A percentile compares a stretch with the other conserved stretches of the same genome.
Conservation (phyloP, 441 rosid species). For the Gossypium laxum region DNA sequence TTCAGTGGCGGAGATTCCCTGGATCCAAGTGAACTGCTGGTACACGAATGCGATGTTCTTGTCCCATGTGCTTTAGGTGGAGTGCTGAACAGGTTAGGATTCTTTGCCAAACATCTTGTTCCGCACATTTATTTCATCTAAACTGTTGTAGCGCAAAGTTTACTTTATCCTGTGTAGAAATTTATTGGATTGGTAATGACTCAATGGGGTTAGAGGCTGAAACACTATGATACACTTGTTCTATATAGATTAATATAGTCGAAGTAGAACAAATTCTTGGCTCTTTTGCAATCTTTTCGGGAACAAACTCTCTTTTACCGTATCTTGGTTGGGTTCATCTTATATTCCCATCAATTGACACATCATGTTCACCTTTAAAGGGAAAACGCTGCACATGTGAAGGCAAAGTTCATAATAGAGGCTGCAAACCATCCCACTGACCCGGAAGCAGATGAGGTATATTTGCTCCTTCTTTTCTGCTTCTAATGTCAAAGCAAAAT, state of each 20-base stretch:
- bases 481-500: background rate
- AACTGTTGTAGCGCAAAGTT: background rate
- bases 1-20: slow-evolving; percentile 65
- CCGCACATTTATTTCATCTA: background rate
- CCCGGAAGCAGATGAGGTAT: slow-evolving; percentile 90
- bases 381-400: slow-evolving; percentile 84
- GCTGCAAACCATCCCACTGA: slow-evolving; percentile 97
- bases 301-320: too few species aligned
- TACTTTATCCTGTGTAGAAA: background rate
- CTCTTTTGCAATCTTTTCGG: background rate
- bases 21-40: slow-evolving; percentile 52
- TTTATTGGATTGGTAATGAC: background rate
- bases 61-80: slow-evolving; percentile 92
- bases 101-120: slow-evolving; percentile 2
- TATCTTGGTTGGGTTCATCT: background rate
- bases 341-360: background rate
- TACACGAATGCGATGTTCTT: slow-evolving; percentile 88
- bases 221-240: background rate
- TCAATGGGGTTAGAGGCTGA: background rate
- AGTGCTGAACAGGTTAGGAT: slow-evolving; percentile 62
- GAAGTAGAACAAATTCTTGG: background rate
- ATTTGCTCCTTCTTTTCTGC: background rate
- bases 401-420: slow-evolving; percentile 84
- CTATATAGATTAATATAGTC: background rate
- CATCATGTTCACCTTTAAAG: slow-evolving; percentile 26